Evolutionary conservation across 305 asterid species (phyloP), one percentile per base, ranked within the genome.

Genomic region (Ajuga reptans): DNA sequence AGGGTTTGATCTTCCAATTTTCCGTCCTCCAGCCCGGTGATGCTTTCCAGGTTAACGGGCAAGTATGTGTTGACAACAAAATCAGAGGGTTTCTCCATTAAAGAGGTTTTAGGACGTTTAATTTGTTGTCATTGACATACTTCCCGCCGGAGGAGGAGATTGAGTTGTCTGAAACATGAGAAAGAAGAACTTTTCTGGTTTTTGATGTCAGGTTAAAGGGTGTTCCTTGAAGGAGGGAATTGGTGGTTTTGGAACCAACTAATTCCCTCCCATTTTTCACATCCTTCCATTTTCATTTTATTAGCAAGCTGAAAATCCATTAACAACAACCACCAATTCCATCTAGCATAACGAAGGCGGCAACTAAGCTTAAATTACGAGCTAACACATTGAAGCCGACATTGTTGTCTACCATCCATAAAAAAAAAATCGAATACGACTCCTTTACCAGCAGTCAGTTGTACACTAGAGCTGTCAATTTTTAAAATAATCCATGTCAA

Each of bases 41-140:
- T n/a, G 36, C n/a, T 8, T 29, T 11, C 16, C 10, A 45, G 70
- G 47, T 43, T 55, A 15, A 31, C 49, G 66, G 53, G 15, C 31
- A 43, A 52, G 79, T 68, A 68, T 68, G 79, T 52, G 62, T 68
- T 66, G 16, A 68, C 71, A 53, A 61, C 79, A 68, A 74, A 61
- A 7, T 61, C 18, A 11, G 55, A 59, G 1, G 66, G 43, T 24
- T 58, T 42, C 64, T 66, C 73, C 72, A 57, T 66, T 8, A 12
- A 1, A 66, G 62, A 55, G 59, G n/a, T 29, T 54, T 31, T 10
- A 60, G 15, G 2, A 60, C 16, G 51, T 42, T 8, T 73, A 64
- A 49, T 47, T 66, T 59, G 70, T 52, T 52, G 69, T 17, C 33
- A 10, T 21, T 9, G 9, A 71, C 78, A 67, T 74, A 67, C 74